Percentiles rank a stretch among this genome's conserved stretches.
Conservation (phyloP, 2,329 filamentous ascomycete genomes). For the Pseudogymnoascus sp. region DNA sequence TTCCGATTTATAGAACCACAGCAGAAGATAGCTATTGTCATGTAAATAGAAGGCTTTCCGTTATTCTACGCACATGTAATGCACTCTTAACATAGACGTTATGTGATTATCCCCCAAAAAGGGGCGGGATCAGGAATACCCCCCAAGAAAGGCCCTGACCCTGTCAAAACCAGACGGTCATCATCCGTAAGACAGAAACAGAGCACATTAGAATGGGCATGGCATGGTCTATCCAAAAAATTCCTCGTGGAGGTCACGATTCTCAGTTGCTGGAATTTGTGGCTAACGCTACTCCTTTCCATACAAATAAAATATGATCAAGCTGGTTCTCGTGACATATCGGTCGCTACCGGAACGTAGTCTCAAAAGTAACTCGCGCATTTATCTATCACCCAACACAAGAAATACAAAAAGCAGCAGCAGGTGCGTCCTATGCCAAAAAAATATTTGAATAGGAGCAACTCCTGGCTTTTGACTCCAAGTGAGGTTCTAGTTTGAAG, state of each 20-base stretch:
- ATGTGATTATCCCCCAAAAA: no score
- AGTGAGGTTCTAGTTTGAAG: background rate
- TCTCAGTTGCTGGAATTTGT: conserved; percentile 4
- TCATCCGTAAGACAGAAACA: background rate
- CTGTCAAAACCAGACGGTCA: background rate
- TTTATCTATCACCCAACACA: background rate
- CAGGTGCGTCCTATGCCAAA: background rate
- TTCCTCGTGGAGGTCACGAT: background rate
- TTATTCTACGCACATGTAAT: no score
- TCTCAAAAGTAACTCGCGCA: conserved; percentile 1
- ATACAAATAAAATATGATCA: background rate
- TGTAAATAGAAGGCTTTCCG: no score
- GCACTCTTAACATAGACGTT: no score
- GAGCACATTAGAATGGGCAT: background rate
- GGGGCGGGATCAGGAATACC: no score
- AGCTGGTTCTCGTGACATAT: background rate
- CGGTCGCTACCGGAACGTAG: background rate
- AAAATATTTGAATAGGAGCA: background rate
- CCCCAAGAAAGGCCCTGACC: no score
- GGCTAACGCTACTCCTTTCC: conserved; percentile 1
- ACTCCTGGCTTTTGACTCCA: background rate
- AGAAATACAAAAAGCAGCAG: background rate
- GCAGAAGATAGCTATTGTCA: no score
- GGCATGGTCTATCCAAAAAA: background rate
- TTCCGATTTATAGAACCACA: no score